Evolutionary conservation across 208 protist genomes (phyloP), one percentile per base, ranked within the genome.

Genomic region (Acanthamoeba castellanii): DNA sequence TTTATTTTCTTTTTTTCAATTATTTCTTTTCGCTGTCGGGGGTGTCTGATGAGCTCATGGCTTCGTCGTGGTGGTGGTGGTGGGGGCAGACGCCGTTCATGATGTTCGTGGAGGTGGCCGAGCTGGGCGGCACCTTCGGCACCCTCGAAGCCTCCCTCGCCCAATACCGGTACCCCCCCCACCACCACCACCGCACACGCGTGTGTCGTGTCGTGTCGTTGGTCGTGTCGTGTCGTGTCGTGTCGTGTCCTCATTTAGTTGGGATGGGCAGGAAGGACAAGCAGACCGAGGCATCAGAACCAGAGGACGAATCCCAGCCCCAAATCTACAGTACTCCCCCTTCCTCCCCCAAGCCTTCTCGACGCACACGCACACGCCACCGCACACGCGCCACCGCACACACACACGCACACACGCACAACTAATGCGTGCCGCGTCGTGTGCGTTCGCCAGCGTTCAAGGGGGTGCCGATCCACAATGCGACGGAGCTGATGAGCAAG

Each of bases 401-500:
- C 55, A 25, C 16, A 14, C 8, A 22, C 55, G 55, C 47, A 11
- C 47, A 11, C 47, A 22, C 55, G 16, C 16, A 4, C 16, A 61
- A 61, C 55, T 14, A 61, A 61, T 22, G 8, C 20, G 55, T 61
- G 55, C 25, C 32, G 3, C 9, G 8, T 76, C 9, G 16, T 16
- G 20, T 76, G 32, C 8, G 18, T 47, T 22, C 0, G 16, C n/a
- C 70, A 78, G 70, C 70, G 20, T 78, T 78, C 34, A 78, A 78
- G 34, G 70, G 70, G 2, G 37, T 78, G 70, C 11, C 70, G 18
- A 78, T 78, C 34, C 70, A 78, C 14, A 50, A 78, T 14, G 70
- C 70, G 8, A 47, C n/a, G 7, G 70, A 78, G 70, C 37, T 78
- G 70, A 78, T 78, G 70, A 78, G 70, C 70, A 37, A 47, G 70